A percentile compares a stretch with the other conserved stretches of the same genome.
Evolutionary conservation across 257 asterid species (phyloP).

Genomic region (Ilex asprella): DNA sequence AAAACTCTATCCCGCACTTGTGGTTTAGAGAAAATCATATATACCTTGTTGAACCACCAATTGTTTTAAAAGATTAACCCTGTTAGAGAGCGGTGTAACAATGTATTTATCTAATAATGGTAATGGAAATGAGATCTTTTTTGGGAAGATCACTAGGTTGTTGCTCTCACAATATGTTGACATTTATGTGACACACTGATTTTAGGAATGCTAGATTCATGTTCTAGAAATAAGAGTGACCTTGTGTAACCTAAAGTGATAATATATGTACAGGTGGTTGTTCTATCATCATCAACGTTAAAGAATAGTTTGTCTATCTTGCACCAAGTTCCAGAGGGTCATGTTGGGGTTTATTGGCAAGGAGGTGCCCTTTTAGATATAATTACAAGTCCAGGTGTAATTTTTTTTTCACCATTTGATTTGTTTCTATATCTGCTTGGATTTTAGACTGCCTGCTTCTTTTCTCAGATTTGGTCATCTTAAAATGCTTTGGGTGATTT

Average conservation of each 20-base stretch:
- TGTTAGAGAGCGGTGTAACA: too few species aligned
- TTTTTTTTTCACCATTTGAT: background rate
- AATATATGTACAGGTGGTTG: slow-evolving; percentile 40
- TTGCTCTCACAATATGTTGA: background rate
- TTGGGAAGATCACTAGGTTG: background rate
- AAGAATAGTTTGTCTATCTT: slow-evolving; percentile 52
- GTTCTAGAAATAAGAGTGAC: background rate
- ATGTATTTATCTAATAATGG: too few species aligned
- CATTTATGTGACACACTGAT: too few species aligned
- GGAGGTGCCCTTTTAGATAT: slow-evolving; percentile 92
- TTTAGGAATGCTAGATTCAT: background rate
- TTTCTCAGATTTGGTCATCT: slow-evolving; percentile 14
- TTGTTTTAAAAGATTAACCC: too few species aligned
- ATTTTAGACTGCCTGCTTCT: slow-evolving; percentile 3
- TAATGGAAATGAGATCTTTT: background rate
- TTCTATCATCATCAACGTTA: slow-evolving; percentile 43
- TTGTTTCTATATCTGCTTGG: background rate
- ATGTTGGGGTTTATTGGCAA: slow-evolving; percentile 97
- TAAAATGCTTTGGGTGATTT: slow-evolving; percentile 9
- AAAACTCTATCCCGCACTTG: too few species aligned
- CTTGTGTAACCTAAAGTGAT: background rate
- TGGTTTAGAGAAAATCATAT: too few species aligned
- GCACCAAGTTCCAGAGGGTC: slow-evolving; percentile 99
- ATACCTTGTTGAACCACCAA: too few species aligned
- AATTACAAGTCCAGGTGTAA: slow-evolving; percentile 75